Evolutionary conservation across 2,329 filamentous ascomycete species (phyloP).

Genomic region (Epichloe typhina): DNA sequence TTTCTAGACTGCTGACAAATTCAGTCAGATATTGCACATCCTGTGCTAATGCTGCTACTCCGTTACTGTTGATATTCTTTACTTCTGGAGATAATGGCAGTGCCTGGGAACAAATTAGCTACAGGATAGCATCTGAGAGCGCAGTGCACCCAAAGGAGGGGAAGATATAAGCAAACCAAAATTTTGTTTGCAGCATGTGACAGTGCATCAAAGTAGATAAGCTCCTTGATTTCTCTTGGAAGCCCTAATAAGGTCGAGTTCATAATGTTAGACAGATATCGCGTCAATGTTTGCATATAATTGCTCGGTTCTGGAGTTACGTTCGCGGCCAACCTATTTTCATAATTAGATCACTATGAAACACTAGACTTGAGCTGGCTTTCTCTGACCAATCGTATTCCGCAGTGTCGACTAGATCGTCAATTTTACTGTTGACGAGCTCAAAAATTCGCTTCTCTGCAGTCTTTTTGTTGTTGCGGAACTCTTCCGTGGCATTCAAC

Average conservation of each 20-base stretch:
- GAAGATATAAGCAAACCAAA: constrained; percentile 33
- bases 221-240: constrained; percentile 91
- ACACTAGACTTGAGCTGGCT: constrained; percentile 9
- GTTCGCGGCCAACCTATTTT: constrained; percentile 35
- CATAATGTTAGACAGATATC: constrained; percentile 93
- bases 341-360: background rate
- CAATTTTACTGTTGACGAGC: constrained; percentile 95
- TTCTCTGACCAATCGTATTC: constrained; percentile 74
- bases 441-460: constrained; percentile 98
- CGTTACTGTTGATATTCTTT: constrained; percentile 75
- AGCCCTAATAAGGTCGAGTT: constrained; percentile 82
- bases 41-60: constrained; percentile 64
- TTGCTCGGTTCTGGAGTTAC: constrained; percentile 64
- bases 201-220: constrained; percentile 94
- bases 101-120: constrained; percentile 31
- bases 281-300: constrained; percentile 91
- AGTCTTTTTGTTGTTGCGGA: constrained; percentile 82
- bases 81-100: constrained; percentile 69
- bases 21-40: constrained; percentile 74
- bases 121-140: background rate
- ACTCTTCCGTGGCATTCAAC: constrained; percentile 72
- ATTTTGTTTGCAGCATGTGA: constrained; percentile 83
- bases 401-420: constrained; percentile 90
- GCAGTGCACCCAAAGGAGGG: too few relatives aligned
- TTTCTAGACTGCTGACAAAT: constrained; percentile 79